A percentile compares a stretch with the other conserved stretches of the same genome.
phyloP scores from a whole-genome alignment of 331 rosid species.

The Pyrus hybrid region DNA sequence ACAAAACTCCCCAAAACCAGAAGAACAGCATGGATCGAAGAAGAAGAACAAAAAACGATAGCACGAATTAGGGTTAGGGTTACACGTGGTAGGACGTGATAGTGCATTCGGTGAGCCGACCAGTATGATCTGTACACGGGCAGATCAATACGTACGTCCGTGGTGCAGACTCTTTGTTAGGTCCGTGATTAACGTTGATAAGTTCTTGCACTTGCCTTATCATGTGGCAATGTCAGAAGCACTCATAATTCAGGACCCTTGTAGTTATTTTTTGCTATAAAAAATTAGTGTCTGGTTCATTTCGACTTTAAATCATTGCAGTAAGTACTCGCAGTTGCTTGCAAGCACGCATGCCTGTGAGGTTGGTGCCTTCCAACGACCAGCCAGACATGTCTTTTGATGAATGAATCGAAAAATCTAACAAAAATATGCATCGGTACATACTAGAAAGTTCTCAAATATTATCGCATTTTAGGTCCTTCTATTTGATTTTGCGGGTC shows the following conservation, averaged over 20 bases:
- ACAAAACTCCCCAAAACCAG: not conserved
- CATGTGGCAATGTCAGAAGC: not conserved
- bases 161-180: not conserved
- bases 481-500: too few species aligned
- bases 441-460: too few species aligned
- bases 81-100: not conserved
- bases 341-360: not conserved
- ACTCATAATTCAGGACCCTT: not conserved
- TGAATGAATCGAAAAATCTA: too few species aligned
- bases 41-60: not conserved
- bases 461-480: too few species aligned
- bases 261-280: not conserved
- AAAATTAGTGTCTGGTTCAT: not conserved
- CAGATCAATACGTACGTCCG: not conserved
- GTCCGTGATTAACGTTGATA: not conserved
- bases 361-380: too few species aligned
- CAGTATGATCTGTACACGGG: not conserved
- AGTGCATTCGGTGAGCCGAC: not conserved
- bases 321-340: not conserved
- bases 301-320: not conserved
- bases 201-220: not conserved
- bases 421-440: too few species aligned
- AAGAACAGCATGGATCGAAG: not conserved
- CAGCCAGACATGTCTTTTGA: too few species aligned
- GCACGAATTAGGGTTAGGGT: not conserved